Evolutionary conservation across 331 rosid species (phyloP), one percentile per base, ranked within the genome.

Genomic region (Arachis monticola): DNA sequence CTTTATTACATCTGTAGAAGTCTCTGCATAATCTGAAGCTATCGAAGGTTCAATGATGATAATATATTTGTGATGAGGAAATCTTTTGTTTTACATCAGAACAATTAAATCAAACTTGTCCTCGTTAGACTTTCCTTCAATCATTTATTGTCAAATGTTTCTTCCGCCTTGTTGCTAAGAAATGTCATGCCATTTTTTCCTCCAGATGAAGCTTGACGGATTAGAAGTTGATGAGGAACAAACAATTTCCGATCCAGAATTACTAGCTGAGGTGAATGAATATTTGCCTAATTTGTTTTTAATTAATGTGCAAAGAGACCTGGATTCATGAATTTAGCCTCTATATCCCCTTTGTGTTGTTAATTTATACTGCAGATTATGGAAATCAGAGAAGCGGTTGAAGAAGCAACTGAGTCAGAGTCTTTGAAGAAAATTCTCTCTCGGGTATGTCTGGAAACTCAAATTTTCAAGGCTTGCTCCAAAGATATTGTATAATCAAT

Each of bases 311-410:
- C 45, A 63, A 69, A 7, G 27, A 35, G 57, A 38, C 41, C 4
- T 38, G 5, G 41, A 38, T 38, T 38, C 41, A 4, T 38, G 0
- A 74, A 32, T 46, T 27, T 22, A 59, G 10, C 30, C 48, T 38
- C 46, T 5, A 56, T 27, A 27, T 41, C 59, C 65, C 60, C 47
- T 73, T 53, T 46, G 13, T 13, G 50, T 35, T 72, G 22, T 67
- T 60, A 53, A 64, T 45, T 53, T 73, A 60, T 71, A 62, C 70
- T 78, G 77, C 90, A 92, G 99, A 90, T 95, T 51, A 38, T 95
- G 92, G 99, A 95, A 88, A 87, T 92, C 84, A 84, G 97, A 87
- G 97, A 90, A 86, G 96, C 80, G 22, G 97, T 92, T 72, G 97
- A 90, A 84, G 99, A 95, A 69, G 96, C 97, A 62, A 69, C 77